These are phyloP conservation scores for Neolentinus lepideus DNA, from an alignment of 1,284 basidiomycete species.

Conservation along the genomic window DNA sequence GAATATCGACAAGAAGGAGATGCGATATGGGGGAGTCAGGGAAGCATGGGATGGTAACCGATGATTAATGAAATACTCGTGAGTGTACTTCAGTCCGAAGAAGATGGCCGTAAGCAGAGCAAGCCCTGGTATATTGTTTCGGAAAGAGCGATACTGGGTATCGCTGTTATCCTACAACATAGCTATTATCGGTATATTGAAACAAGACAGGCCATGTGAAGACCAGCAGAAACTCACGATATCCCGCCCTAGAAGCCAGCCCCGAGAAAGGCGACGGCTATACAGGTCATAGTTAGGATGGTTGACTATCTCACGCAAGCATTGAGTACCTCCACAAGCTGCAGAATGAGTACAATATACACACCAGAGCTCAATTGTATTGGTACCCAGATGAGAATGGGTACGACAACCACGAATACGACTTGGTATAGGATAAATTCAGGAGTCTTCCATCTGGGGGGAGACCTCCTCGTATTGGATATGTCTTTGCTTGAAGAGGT, in stretches of 20 bases:
- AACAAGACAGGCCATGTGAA: neutral
- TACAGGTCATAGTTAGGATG: slow-evolving; percentile 74
- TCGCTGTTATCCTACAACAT: slow-evolving; percentile 75
- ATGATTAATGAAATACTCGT: slow-evolving; percentile 21
- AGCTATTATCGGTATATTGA: slow-evolving; percentile 8
- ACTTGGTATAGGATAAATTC: slow-evolving; percentile 83
- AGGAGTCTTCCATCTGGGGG: slow-evolving; percentile 67
- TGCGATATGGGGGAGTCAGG: slow-evolving; percentile 20
- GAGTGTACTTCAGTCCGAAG: slow-evolving; percentile 28
- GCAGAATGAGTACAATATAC: slow-evolving; percentile 20
- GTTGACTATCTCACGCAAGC: slow-evolving; percentile 33
- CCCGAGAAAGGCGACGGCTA: slow-evolving; percentile 48
- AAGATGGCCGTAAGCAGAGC: slow-evolving; percentile 39
- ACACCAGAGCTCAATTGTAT: slow-evolving; percentile 70
- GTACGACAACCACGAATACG: slow-evolving; percentile 57
- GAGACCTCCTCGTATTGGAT: slow-evolving; percentile 16
- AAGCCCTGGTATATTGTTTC: slow-evolving; percentile 64
- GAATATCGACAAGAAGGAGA: slow-evolving; percentile 55
- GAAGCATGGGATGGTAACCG: neutral
- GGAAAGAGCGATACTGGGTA: slow-evolving; percentile 78
- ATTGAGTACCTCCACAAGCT: neutral
- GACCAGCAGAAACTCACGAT: slow-evolving; percentile 43
- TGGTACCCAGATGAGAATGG: slow-evolving; percentile 79
- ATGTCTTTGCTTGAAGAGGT: slow-evolving; percentile 19
- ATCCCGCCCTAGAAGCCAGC: slow-evolving; percentile 63